Base-by-base conservation (phyloP, 345 rosid species). In the Aethionema arabicum region DNA sequence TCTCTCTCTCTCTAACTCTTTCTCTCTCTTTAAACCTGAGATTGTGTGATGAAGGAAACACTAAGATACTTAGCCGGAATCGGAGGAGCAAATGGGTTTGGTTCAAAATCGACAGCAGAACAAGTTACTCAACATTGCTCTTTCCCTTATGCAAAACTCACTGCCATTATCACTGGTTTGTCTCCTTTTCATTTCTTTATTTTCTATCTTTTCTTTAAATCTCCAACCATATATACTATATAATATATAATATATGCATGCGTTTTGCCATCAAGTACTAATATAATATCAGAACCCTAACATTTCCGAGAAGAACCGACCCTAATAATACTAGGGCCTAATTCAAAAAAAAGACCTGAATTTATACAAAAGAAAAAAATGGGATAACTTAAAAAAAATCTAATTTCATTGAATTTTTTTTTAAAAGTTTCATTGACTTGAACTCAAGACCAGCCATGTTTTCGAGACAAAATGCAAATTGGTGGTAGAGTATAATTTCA, bases 31-130 rank as follows among this genome's bases (percentile, higher is more conserved):
- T 66, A 21, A 21, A 21, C 27, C n/a, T n/a, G n/a, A n/a, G n/a
- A n/a, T 56, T 53, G 13, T 15, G 11, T 16, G 12, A 92, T 92
- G 98, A 92, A 89, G 78, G 91, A 76, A 68, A 78, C 93, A 29
- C 57, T 86, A 11, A 81, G 68, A 61, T 92, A 92, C 77, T 74
- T 92, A 13, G 93, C 96, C 41, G 96, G 96, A 52, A 80, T 85
- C 68, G 91, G 93, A 33, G 98, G 96, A n/a, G 88, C 98, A 10
- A 92, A 93, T 61, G 98, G 96, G 38, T 89, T 76, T 80, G 96
- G 98, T 76, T 92, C 98, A 8, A 87, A 79, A 46, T 77, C 98
- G 15, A 89, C 96, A 6, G 96, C 98, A 54, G 90, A 89, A 37
- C 85, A 83, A 78, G 96, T 89, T 61, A 78, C 87, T 21, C 69